A percentile compares a stretch with the other conserved stretches of the same genome.
Conservation (phyloP, 2,329 filamentous ascomycete genomes). For the Acarospora socialis region DNA sequence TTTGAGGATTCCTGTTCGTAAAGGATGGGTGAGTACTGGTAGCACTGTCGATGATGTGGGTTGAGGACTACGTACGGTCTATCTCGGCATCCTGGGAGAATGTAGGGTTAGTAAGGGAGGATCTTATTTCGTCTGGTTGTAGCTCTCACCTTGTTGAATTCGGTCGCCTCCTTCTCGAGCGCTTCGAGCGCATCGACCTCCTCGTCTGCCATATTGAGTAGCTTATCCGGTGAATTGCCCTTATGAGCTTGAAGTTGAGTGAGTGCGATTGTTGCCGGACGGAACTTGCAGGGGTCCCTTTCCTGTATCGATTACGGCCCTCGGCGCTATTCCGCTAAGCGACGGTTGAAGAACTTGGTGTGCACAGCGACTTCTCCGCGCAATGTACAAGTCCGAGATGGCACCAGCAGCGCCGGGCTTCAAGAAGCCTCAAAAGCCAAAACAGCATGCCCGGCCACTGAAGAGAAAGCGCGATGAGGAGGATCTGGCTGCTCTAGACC, state of each 20-base stretch:
- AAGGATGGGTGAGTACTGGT: slow-evolving; percentile 10
- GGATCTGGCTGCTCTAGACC: slow-evolving; percentile 27
- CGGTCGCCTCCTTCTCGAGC: slow-evolving; percentile 72
- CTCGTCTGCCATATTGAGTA: slow-evolving; percentile 37
- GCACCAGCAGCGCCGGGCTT: slow-evolving; percentile 6
- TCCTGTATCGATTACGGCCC: too few relatives aligned
- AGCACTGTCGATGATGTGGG: neutral
- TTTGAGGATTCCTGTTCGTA: slow-evolving; percentile 67
- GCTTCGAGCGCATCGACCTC: slow-evolving; percentile 66
- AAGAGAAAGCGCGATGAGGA: slow-evolving; percentile 35
- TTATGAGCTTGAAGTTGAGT: too few relatives aligned
- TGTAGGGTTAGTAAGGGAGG: neutral
- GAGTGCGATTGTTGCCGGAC: too few relatives aligned
- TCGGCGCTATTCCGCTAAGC: too few relatives aligned
- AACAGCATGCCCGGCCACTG: slow-evolving; percentile 18
- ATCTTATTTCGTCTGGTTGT: slow-evolving; percentile 8
- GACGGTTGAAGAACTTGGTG: too few relatives aligned
- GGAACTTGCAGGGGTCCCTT: too few relatives aligned
- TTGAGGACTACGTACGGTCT: slow-evolving; percentile 51
- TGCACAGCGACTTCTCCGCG: too few relatives aligned
- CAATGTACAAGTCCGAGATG: too few relatives aligned
- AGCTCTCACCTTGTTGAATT: slow-evolving; percentile 64
- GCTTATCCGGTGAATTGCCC: too few relatives aligned
- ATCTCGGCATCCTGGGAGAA: slow-evolving; percentile 71
- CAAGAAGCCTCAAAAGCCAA: slow-evolving; percentile 1